Evolutionary conservation across 2,329 filamentous ascomycete genomes (phyloP), one percentile per base, ranked within the genome.

Genomic region (Corynespora cassiicola): DNA sequence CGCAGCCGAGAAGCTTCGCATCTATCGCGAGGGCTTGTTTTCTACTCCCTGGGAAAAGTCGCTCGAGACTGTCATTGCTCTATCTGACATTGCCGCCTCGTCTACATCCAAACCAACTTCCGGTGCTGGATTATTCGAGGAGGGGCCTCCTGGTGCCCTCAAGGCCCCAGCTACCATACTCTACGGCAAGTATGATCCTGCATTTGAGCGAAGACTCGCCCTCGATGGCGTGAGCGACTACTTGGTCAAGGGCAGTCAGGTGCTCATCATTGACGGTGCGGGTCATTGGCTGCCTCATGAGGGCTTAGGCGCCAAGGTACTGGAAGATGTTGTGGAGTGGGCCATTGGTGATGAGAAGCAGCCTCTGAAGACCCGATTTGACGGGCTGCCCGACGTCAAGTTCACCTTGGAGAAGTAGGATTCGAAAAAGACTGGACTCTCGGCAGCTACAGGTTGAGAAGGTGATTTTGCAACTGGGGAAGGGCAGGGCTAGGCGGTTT

Each of bases 221-320:
- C 57, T 82, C 17, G 75, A 79, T 35, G 78, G 78, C 1, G 72
- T 81, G 16, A 67, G 68, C 1, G 75, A 79, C 35, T 80, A 77
- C 46, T 67, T 82, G 12, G 64, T 67, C 11, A 66, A 59, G 39
- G 68, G 69, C 15, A 80, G 77, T 38, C 75, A 80, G 50, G 68
- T 81, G 4, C 59, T 79, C 12, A 47, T 75, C 25, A 55, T 82
- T 6, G 72, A 76, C 3, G 57, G 65, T 7, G 73, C 71, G 8
- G 78, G 76, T 1, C 80, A 84, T 59, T 82, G 78, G 69, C 10
- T 66, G 32, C 73, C 78, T 2, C 48, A 77, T 26, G 77, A 81
- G 54, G 55, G 61, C 29, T 63, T 71, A 31, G 73, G 72, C 18
- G 60, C 66, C 6, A 55, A 54, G 12, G 74, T 73, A 2, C 35